Evolutionary conservation across 139 green algal genomes (phyloP), one percentile per base, ranked within the genome.

Genomic region (Chlorella sp.): DNA sequence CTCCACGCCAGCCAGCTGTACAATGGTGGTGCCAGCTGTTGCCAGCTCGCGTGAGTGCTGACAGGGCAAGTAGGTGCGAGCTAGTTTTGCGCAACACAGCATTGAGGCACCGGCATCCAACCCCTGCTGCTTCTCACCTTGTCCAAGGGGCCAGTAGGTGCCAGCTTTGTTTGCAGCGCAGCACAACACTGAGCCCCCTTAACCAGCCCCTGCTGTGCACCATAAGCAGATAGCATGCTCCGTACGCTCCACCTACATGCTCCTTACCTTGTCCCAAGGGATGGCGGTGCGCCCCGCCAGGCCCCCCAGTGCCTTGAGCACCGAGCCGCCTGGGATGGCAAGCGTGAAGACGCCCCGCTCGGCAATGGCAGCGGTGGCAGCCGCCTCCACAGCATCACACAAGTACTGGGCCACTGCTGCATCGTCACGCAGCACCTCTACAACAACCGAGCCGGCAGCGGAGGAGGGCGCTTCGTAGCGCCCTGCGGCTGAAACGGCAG

Each of bases 291-390:
- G 30, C 71, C 89, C 91, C 32, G 92, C 93, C 32, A 97, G 90
- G 26, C 53, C 53, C 19, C 79, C 61, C 40, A 98, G 91, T 42
- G 90, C 82, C 57, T 92, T 92, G 21, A 95, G 89, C 91, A 98
- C 85, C 9, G 92, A 96, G 66, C 96, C 96, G 39, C 90, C 92
- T 19, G 96, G 96, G 21, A 98, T 89, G 16, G 96, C 96, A 28
- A 98, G 91, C 14, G 94, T 97, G 93, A 98, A 98, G 39, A 83
- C 86, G 80, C 95, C 96, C 88, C 95, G 94, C 26, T 92, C 91
- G 61, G 92, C 89, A 66, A 98, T 95, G 3, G 96, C 95, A 26
- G 90, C 88, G 48, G 91, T 91, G 34, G 94, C 89, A 48, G 92
- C 94, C 28, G 1, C 21, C n/a, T 26, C 42, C 30, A 89, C 76